Conservation (phyloP, 768 basidiomycete species). For the Paxillus involutus region DNA sequence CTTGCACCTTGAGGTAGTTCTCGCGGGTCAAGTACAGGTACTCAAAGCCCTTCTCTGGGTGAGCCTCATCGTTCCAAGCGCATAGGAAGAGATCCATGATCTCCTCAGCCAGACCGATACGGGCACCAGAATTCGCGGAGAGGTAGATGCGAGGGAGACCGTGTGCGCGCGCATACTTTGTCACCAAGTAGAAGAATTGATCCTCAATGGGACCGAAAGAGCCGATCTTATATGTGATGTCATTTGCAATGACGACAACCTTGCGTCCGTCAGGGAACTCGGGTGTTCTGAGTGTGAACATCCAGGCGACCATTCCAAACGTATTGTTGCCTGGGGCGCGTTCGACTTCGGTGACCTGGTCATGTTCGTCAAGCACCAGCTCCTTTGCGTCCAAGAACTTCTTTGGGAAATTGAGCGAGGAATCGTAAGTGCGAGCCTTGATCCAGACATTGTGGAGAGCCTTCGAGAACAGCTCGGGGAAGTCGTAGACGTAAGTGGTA, state of each 20-base stretch:
- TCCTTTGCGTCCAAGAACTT: conserved; percentile 82
- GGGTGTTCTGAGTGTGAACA: conserved; percentile 88
- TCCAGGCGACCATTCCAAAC: conserved; percentile 98
- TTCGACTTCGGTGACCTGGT: conserved; percentile 86
- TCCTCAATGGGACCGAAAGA: conserved; percentile 97
- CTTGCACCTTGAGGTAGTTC: conserved; percentile 84
- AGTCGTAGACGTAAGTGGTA: conserved; percentile 98
- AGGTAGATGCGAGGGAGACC: conserved; percentile 96
- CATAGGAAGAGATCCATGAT: conserved; percentile 83
- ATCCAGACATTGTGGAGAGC: conserved; percentile 93
- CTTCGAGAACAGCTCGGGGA: conserved; percentile 98
- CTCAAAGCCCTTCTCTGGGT: conserved; percentile 93
- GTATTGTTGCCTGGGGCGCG: conserved; percentile 92
- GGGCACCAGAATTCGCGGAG: conserved; percentile 98
- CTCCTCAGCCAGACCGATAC: conserved; percentile 95
- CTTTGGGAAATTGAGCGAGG: conserved; percentile 73
- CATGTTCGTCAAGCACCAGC: conserved; percentile 91
- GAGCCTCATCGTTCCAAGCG: conserved; percentile 80
- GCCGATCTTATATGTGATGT: conserved; percentile 98
- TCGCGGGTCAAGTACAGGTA: conserved; percentile 96
- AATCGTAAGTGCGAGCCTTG: conserved; percentile 60
- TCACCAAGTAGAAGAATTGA: conserved; percentile 94
- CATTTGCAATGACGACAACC: conserved; percentile 91
- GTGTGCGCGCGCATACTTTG: conserved; percentile 84
- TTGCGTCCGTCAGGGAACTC: conserved; percentile 89